These are phyloP conservation scores for Capsicum rhomboideum DNA, from an alignment of 257 asterid species.

Conservation along the genomic window DNA sequence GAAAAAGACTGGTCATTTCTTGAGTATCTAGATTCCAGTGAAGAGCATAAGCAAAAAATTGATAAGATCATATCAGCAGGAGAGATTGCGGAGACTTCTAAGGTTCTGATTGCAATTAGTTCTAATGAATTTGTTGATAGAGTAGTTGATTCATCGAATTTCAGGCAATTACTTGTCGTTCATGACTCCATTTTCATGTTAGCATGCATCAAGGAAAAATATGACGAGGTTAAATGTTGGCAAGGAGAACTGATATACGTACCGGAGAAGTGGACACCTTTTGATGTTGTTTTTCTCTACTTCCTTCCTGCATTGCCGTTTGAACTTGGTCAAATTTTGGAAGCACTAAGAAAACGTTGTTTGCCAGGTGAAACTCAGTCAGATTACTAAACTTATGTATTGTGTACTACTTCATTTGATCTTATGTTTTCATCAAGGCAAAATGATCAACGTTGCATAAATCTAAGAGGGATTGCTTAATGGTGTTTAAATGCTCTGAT, in stretches of 20 bases:
- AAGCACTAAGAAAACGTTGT: slow-evolving; percentile 50
- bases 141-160: slow-evolving; percentile 38
- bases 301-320: slow-evolving; percentile 77
- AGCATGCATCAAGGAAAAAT: slow-evolving; percentile 73
- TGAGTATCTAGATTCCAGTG: slow-evolving; percentile 37
- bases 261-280: slow-evolving; percentile 66
- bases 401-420: background rate
- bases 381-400: background rate
- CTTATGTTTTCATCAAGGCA: background rate
- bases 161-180: slow-evolving; percentile 51
- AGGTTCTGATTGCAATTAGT: slow-evolving; percentile 59
- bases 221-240: slow-evolving; percentile 76
- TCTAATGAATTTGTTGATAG: slow-evolving; percentile 77
- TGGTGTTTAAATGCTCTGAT: background rate
- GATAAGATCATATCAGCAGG: slow-evolving; percentile 59
- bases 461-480: background rate
- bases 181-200: slow-evolving; percentile 62
- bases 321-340: slow-evolving; percentile 52
- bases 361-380: slow-evolving; percentile 45
- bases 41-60: slow-evolving; percentile 29
- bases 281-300: slow-evolving; percentile 65
- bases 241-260: slow-evolving; percentile 68
- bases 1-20: slow-evolving; percentile 85
- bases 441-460: background rate
- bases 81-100: slow-evolving; percentile 41